phyloP scores from a whole-genome alignment of 495 filamentous ascomycete genomes.

The Filosporella fistucella region DNA sequence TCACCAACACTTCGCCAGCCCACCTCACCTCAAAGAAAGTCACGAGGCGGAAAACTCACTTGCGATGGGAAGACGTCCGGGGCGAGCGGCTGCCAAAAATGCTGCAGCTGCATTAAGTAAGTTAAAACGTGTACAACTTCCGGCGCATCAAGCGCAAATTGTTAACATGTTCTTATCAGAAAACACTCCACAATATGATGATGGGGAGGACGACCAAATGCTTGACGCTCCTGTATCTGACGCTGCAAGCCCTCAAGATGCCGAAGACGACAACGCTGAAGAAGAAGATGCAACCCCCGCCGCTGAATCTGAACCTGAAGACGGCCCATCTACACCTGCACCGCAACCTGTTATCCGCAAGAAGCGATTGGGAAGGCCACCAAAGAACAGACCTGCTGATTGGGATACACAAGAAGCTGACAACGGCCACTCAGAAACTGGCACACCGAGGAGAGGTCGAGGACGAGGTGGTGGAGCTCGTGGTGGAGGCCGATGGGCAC shows the following conservation, averaged over 20 bases:
- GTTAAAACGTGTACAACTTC: constrained; percentile 6
- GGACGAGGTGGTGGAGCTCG: constrained; percentile 65
- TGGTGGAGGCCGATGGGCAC: constrained; percentile 65
- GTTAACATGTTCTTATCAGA: constrained; percentile 33
- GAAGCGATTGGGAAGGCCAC: constrained; percentile 78
- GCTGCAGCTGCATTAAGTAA: constrained; percentile 42
- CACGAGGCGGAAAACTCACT: background rate
- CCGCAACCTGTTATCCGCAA: constrained; percentile 61
- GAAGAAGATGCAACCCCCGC: constrained; percentile 33
- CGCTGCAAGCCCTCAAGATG: constrained; percentile 26
- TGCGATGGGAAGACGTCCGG: constrained; percentile 29
- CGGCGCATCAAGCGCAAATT: constrained; percentile 7
- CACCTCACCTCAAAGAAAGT: background rate
- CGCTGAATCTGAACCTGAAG: constrained; percentile 35
- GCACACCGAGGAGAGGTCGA: constrained; percentile 57
- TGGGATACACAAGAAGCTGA: constrained; percentile 57
- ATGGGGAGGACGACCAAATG: constrained; percentile 46
- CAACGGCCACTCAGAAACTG: constrained; percentile 47
- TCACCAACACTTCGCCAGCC: background rate
- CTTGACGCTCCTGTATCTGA: constrained; percentile 23
- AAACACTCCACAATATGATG: constrained; percentile 46
- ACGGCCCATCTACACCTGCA: constrained; percentile 30
- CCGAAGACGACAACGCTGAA: constrained; percentile 34
- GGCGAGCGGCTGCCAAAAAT: constrained; percentile 39
- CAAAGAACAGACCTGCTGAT: constrained; percentile 75